Base-by-base conservation (phyloP, 1,284 basidiomycete species). In the Pisolithus thermaeus region DNA sequence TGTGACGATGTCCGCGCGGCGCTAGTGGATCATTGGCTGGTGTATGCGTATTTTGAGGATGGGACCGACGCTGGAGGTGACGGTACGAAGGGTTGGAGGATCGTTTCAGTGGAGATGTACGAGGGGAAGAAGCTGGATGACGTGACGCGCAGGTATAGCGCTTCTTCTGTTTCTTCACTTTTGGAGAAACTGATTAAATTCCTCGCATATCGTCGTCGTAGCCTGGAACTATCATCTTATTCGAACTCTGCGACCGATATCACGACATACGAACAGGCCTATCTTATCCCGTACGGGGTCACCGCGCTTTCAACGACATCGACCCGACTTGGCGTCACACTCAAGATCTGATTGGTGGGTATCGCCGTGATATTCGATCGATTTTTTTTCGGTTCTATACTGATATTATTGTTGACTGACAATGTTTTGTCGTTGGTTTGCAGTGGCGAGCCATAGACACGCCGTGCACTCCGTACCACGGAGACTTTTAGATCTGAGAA, bases 1-100 rank as follows among this genome's bases (percentile, higher is more conserved):
- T 90, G 87, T 61, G 77, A 86, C 61, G 77, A 86, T 59, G 70
- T 94, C 9, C 79, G 84, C 56, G 83, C 83, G 14, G 73, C 75
- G 6, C 74, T 96, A 56, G 79, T 82, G 14, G 94, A 98, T 71
- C 97, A 98, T 67, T 98, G 96, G 95, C 69, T 98, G 49, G 86
- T 94, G n/a, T 93, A 92, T 69, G 78, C 87, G 49, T 96, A 88
- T 65, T 89, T 83, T 58, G 84, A 87, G 43, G 75, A 75, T 35
- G 12, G 32, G 12, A 14, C 32, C 18, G 79, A 79, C 3, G 69
- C 72, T 23, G 76, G 73, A 5, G 71, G 77, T 58, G 73, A 23
- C 11, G 30, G 44, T 23, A 79, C 59, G 3, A 88, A 87, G 62
- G 84, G 89, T 0, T 81, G 84, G 64, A 76, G 81, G 48, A 69